Evolutionary conservation across 2,329 filamentous ascomycete species (phyloP).

Genomic region (Alternaria rosae): DNA sequence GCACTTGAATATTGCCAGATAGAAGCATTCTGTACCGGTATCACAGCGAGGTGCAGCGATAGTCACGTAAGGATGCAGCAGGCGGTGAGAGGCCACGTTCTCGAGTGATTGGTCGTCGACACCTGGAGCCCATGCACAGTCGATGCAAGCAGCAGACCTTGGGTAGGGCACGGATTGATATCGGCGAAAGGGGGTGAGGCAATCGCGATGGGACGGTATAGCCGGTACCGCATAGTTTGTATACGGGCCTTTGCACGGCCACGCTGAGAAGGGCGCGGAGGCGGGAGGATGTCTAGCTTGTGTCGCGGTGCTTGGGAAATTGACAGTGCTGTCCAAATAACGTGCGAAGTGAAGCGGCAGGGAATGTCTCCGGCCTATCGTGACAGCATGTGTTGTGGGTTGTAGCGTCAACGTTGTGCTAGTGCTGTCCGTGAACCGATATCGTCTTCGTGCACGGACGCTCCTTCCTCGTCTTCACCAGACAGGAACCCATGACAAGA

Average conservation of each 20-base stretch:
- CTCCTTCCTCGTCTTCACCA: constrained; percentile 9
- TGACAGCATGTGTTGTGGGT: constrained; percentile 18
- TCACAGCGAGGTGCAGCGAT: constrained; percentile 18
- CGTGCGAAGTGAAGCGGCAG: constrained; percentile 1
- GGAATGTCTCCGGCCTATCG: constrained; percentile 8
- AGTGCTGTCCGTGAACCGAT: background rate
- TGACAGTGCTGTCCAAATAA: background rate
- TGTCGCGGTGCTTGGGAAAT: background rate
- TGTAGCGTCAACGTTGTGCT: constrained; percentile 7
- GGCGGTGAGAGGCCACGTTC: constrained; percentile 49
- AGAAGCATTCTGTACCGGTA: constrained; percentile 10
- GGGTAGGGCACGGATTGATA: constrained; percentile 20
- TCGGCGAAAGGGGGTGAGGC: constrained; percentile 6
- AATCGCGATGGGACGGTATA: constrained; percentile 15
- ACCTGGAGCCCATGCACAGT: constrained; percentile 22
- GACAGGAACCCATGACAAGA: constrained; percentile 13
- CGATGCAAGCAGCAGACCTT: constrained; percentile 17
- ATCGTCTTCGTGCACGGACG: constrained; percentile 18
- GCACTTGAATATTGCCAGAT: constrained; percentile 8
- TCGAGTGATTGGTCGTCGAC: constrained; percentile 45
- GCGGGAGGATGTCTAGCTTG: constrained; percentile 16
- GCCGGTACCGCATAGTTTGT: constrained; percentile 15
- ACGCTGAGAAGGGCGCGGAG: constrained; percentile 15
- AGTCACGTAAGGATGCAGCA: constrained; percentile 22
- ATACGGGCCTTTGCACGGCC: constrained; percentile 11